Evolutionary conservation across 345 rosid genomes (phyloP).

Genomic region (Diplotaxis tenuifolia): DNA sequence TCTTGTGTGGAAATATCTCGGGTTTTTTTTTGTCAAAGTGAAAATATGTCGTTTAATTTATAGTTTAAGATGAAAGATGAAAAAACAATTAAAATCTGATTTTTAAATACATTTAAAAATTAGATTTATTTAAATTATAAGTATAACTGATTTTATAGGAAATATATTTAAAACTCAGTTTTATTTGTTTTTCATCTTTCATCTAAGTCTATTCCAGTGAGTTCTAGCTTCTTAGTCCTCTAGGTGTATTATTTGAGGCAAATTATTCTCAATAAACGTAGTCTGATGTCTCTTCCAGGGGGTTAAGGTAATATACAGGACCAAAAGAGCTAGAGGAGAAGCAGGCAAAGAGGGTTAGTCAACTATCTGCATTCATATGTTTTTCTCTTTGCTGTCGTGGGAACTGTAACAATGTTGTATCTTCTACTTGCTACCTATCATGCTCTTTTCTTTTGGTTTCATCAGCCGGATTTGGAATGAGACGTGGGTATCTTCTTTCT

Average conservation of each 20-base stretch:
- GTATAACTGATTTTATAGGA: no score
- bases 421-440: background rate
- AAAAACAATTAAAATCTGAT: no score
- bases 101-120: no score
- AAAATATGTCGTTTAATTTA: no score
- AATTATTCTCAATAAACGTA: conserved; percentile 4
- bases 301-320: conserved; percentile 79
- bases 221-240: conserved; percentile 24
- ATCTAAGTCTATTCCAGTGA: conserved; percentile 83
- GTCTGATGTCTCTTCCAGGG: conserved; percentile 49
- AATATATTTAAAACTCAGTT: no score
- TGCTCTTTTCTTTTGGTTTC: conserved; percentile 1
- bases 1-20: no score
- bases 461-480: conserved; percentile 95
- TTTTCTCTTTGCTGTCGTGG: conserved; percentile 16
- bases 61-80: no score
- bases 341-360: conserved; percentile 84
- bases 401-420: background rate
- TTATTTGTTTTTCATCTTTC: no score
- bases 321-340: conserved; percentile 89
- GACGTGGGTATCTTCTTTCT: conserved; percentile 94
- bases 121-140: no score
- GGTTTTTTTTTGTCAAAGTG: no score
- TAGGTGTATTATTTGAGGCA: conserved; percentile 20
- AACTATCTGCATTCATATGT: no score